These are phyloP conservation scores for Seiridium cupressi DNA, from an alignment of 2,329 filamentous ascomycete species.

Conservation along the genomic window DNA sequence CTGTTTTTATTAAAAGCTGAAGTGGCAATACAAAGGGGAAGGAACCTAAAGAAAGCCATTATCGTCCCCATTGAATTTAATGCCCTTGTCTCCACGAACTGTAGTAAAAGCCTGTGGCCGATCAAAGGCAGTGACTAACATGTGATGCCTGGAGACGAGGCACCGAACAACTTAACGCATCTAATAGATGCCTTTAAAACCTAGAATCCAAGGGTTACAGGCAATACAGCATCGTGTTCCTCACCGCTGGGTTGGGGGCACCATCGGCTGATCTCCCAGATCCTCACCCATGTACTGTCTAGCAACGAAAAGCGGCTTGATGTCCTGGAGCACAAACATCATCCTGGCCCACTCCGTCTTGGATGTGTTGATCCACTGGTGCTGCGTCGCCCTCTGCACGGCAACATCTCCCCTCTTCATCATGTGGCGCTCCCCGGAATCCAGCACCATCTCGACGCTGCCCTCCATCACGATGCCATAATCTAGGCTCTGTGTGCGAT, in stretches of 20 bases:
- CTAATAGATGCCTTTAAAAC: too few species aligned
- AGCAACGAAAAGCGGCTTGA: conserved; percentile 21
- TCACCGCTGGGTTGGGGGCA: conserved; percentile 17
- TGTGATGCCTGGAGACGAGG: too few species aligned
- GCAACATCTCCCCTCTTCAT: conserved; percentile 52
- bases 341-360: conserved; percentile 46
- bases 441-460: conserved; percentile 48
- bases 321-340: conserved; percentile 39
- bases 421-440: conserved; percentile 44
- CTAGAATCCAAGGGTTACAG: too few species aligned
- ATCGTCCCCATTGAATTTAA: too few species aligned
- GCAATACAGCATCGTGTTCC: neutral
- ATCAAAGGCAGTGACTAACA: too few species aligned
- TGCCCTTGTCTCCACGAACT: too few species aligned
- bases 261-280: conserved; percentile 19
- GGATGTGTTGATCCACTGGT: conserved; percentile 50
- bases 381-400: conserved; percentile 54
- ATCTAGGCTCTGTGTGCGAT: conserved; percentile 53
- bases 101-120: too few species aligned
- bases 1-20: neutral
- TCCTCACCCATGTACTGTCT: conserved; percentile 26
- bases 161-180: too few species aligned
- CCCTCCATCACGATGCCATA: conserved; percentile 56
- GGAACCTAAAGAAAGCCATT: neutral
- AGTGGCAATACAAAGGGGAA: neutral